Conservation (phyloP, 2,329 filamentous ascomycete genomes). For the Aaosphaeria arxii region DNA sequence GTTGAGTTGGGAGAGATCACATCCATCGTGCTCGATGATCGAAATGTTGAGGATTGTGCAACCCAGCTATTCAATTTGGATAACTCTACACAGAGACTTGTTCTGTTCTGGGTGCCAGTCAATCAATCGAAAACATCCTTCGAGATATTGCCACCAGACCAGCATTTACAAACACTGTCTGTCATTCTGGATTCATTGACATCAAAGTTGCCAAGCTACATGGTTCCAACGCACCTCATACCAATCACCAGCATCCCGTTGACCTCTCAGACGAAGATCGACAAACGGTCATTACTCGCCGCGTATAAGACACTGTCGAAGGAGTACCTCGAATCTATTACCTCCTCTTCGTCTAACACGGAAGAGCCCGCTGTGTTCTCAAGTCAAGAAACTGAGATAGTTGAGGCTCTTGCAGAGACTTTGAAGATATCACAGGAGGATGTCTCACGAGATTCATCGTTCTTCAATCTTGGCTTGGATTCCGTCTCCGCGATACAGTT, state of each 20-base stretch:
- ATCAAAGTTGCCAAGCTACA: slow-evolving; percentile 65
- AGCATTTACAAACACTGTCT: slow-evolving; percentile 18
- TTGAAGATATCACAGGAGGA: slow-evolving; percentile 45
- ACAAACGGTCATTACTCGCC: slow-evolving; percentile 54
- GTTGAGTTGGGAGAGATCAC: slow-evolving; percentile 79
- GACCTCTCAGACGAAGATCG: slow-evolving; percentile 72
- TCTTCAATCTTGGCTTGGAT: slow-evolving; percentile 77
- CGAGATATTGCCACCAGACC: slow-evolving; percentile 37
- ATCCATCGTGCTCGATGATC: slow-evolving; percentile 54
- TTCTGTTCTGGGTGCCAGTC: slow-evolving; percentile 65
- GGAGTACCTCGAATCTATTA: slow-evolving; percentile 44
- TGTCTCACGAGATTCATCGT: slow-evolving; percentile 65
- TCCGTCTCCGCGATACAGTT: slow-evolving; percentile 78
- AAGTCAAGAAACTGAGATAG: slow-evolving; percentile 55
- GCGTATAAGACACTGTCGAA: slow-evolving; percentile 49
- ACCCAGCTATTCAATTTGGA: slow-evolving; percentile 56
- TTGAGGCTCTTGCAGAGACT: slow-evolving; percentile 51
- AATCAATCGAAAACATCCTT: slow-evolving; percentile 24
- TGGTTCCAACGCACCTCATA: slow-evolving; percentile 73
- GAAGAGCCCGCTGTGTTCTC: slow-evolving; percentile 49
- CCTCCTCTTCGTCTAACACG: slow-evolving; percentile 28
- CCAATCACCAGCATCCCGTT: slow-evolving; percentile 68
- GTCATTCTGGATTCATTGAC: slow-evolving; percentile 56
- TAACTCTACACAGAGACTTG: slow-evolving; percentile 52
- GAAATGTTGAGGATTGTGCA: slow-evolving; percentile 58